Evolutionary conservation across 2,329 filamentous ascomycete genomes (phyloP), one percentile per base, ranked within the genome.

Genomic region (Stagonosporopsis vannaccii): DNA sequence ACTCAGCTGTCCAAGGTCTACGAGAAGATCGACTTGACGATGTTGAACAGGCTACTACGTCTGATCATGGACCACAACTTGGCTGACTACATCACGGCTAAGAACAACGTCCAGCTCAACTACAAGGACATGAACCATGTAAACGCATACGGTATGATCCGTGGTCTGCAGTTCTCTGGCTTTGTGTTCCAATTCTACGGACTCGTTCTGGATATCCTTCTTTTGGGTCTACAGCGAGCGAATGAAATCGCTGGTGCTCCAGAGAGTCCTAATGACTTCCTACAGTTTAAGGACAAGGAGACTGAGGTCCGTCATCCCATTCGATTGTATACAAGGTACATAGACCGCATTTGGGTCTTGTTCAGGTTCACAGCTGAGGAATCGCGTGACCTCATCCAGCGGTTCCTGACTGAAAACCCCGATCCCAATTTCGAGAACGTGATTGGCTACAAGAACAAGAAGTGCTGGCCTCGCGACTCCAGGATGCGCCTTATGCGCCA

Each of bases 81-180:
- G 79, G 95, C 95, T 5, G 96, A 99, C 76, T 99, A 99, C 79
- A 99, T 99, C 72, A 97, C 94, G 1, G 92, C 94, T 33, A 99
- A 99, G 85, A 99, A 99, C 82, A 99, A 99, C 72, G 95, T 99
- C 12, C 94, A 97, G 75, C 85, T 99, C 61, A 97, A 96, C 60
- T 99, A 99, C 83, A 99, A 99, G 81, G 95, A 99, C 69, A 99
- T 99, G 95, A 98, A 97, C 73, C 95, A 99, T 72, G 95, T 96
- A 73, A 99, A 99, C 79, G 96, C 92, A 73, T 99, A 98, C 73
- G 95, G 95, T 66, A 90, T 99, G 90, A 97, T 99, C 69, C 92
- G 95, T 70, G 95, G 96, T 66, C 84, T 99, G 15, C 96, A 99
- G 66, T 99, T 99, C 79, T 97, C 95, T 1, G 95, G 92, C 0